These are phyloP conservation scores for Penicillium maclennaniae DNA, from an alignment of 495 filamentous ascomycete genomes.

Conservation along the genomic window DNA sequence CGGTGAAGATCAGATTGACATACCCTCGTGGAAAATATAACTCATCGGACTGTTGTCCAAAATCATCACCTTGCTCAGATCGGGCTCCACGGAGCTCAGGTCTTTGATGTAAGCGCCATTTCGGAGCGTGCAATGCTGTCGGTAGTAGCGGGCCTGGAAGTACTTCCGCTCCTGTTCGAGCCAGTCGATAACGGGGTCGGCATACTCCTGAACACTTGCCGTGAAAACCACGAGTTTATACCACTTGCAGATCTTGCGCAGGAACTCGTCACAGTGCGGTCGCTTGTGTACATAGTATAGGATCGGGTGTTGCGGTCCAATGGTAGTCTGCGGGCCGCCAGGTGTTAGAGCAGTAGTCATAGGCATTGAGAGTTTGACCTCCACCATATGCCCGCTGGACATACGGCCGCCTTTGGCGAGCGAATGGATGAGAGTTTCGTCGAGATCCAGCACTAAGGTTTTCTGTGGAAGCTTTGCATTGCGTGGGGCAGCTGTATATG, in stretches of 20 bases:
- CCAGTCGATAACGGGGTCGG: constrained; percentile 98
- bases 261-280: constrained; percentile 93
- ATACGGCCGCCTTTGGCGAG: constrained; percentile 94
- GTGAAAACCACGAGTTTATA: constrained; percentile 98
- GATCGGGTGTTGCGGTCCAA: constrained; percentile 90
- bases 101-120: constrained; percentile 98
- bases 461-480: constrained; percentile 61
- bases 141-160: constrained; percentile 86
- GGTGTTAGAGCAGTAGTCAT: constrained; percentile 56
- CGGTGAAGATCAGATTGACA: constrained; percentile 3
- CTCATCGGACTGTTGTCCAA: constrained; percentile 96
- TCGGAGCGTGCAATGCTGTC: constrained; percentile 92
- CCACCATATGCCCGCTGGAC: constrained; percentile 97
- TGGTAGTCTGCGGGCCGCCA: constrained; percentile 56
- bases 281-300: constrained; percentile 98
- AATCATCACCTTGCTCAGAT: constrained; percentile 96
- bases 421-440: constrained; percentile 96
- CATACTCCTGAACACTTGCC: constrained; percentile 96
- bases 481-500: constrained; percentile 58
- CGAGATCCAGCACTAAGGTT: constrained; percentile 90
- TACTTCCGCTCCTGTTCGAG: constrained; percentile 94
- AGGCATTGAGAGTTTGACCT: constrained; percentile 77
- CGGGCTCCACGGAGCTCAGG: constrained; percentile 89
- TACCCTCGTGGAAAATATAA: constrained; percentile 98
- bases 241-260: constrained; percentile 94